A percentile compares a stretch with the other conserved stretches of the same genome.
These are phyloP conservation scores for Cyclanthera cordifolia DNA, from an alignment of 306 rosid genomes.

Conservation along the genomic window DNA sequence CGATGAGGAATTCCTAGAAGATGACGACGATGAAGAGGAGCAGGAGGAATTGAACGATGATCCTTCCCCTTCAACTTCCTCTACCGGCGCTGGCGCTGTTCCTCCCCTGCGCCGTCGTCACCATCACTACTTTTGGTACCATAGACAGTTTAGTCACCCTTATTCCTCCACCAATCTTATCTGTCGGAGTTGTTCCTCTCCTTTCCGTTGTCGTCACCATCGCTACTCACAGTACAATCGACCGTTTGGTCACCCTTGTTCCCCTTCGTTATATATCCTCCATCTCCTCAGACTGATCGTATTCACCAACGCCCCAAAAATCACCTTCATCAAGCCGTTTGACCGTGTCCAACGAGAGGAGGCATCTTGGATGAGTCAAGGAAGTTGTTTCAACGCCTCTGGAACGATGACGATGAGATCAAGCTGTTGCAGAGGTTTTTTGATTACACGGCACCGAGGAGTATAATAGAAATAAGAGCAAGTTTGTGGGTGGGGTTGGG, in stretches of 20 bases:
- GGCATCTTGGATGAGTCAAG: constrained; percentile 31
- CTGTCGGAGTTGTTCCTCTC: no score
- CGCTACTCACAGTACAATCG: constrained; percentile 7
- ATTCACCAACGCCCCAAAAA: constrained; percentile 16
- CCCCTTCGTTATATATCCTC: not conserved
- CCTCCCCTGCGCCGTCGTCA: no score
- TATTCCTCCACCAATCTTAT: no score
- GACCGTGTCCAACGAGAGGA: constrained; percentile 28
- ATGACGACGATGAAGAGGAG: constrained; percentile 41
- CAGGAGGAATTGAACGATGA: constrained; percentile 36
- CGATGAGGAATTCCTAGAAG: constrained; percentile 47
- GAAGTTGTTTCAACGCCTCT: constrained; percentile 35
- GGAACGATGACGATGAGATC: constrained; percentile 62
- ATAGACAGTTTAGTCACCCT: no score
- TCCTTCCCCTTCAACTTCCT: constrained; percentile 21
- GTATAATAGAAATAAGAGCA: no score
- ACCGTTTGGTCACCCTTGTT: constrained; percentile 1
- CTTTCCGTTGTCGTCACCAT: constrained; percentile 16
- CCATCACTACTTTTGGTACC: no score
- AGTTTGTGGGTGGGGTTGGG: no score
- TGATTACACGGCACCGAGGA: constrained; percentile 28
- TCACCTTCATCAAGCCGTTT: constrained; percentile 1
- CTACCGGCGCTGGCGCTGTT: constrained; percentile 15
- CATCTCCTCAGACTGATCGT: constrained; percentile 9
- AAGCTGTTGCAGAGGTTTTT: constrained; percentile 41